Evolutionary conservation across 139 green algal species (phyloP).

Genomic region (Picochlorum costavermella): DNA sequence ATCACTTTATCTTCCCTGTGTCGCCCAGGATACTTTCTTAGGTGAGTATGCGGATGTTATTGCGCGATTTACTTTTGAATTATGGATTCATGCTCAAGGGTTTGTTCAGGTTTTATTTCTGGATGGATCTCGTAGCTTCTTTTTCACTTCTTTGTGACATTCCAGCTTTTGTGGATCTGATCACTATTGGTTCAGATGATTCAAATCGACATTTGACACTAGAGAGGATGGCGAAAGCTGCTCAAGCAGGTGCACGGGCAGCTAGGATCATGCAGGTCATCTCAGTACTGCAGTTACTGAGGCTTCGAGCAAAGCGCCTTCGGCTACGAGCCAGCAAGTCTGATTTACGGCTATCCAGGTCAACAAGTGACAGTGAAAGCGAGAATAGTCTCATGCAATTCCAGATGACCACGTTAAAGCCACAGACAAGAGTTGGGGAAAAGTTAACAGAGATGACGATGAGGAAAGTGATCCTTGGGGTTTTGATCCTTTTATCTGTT

Average conservation of each 20-base stretch:
- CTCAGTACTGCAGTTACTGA: neutral
- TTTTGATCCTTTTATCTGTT: conserved; percentile 79
- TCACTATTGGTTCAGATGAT: conserved; percentile 1
- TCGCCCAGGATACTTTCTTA: conserved; percentile 52
- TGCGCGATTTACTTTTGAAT: too few species aligned
- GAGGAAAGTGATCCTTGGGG: conserved; percentile 52
- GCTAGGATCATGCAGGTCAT: conserved; percentile 19
- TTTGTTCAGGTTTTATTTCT: conserved; percentile 75
- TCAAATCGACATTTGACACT: neutral
- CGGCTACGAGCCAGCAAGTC: neutral
- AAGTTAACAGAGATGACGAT: conserved; percentile 85
- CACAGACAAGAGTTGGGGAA: conserved; percentile 66
- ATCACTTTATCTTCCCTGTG: conserved; percentile 32
- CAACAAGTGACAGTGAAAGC: conserved; percentile 7
- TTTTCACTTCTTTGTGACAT: conserved; percentile 67
- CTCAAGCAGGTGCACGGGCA: conserved; percentile 13
- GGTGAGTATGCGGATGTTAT: neutral
- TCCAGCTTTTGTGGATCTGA: conserved; percentile 32
- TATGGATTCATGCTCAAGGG: neutral
- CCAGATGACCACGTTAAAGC: conserved; percentile 12
- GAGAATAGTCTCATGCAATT: conserved; percentile 27
- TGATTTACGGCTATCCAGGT: too few species aligned
- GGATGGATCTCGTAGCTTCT: conserved; percentile 70
- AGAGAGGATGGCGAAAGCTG: conserved; percentile 12
- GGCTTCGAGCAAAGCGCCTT: neutral